Evolutionary conservation across 202 grass and related monocot species (phyloP), one percentile per base, ranked within the genome.

Genomic region (Setaria italica): DNA sequence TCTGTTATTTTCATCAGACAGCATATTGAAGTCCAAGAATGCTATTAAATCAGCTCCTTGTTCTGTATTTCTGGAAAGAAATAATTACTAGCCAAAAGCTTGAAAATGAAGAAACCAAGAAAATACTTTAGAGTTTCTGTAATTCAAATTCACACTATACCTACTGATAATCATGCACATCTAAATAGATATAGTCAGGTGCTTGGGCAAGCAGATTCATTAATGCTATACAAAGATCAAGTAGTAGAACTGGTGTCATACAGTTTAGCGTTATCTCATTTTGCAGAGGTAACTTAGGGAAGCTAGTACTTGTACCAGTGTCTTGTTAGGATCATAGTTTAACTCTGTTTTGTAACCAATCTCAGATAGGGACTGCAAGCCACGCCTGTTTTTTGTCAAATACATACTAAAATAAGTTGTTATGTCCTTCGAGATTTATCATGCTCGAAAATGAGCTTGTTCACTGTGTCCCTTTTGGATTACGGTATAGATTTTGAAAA

Each of bases 211-310:
- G 5, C 12, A 48, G 32, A 56, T 41, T 67, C 53, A 62, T 56
- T 19, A 83, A 63, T 64, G 9, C 5, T 72, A 30, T 13, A 62
- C 20, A 85, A 79, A 21, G 19, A 9, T 55, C n/a, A 80, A 72
- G 6, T 41, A 54, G 19, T 72, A 64, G 13, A 67, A 50, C 4
- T 56, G 14, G 35, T 41, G 30, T 11, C 84, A 53, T 62, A 70
- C 37, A 35, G 15, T 73, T 72, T 80, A 25, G 0, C 43, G 30
- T 51, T 25, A 29, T 53, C 7, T 82, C 50, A 54, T 48, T 72
- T 72, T 37, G 25, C 21, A 48, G 5, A 15, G 47, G 0, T 63
- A 49, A 37, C 33, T 60, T 62, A 0, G 39, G 20, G 49, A 47
- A 62, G 10, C 41, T 14, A 59, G 70, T 35, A 3, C 37, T 21